A percentile compares a stretch with the other conserved stretches of the same genome.
Evolutionary conservation across 192 early-diverging fungal species (phyloP).

Genomic region (Chytriomyces hyalinus): DNA sequence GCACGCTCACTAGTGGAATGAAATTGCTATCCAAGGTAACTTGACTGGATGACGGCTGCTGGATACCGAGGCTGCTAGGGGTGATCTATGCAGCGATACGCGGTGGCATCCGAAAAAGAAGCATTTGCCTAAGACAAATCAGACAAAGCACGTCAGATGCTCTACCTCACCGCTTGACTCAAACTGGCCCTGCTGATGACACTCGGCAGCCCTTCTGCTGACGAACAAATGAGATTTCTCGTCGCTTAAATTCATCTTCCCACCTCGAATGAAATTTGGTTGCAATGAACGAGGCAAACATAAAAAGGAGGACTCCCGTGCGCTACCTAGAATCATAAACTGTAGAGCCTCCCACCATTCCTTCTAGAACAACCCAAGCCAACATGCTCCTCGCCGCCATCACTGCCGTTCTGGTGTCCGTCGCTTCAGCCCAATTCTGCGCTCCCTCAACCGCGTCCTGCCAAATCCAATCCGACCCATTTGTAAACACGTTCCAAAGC

Average conservation of each 20-base stretch:
- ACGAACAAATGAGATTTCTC: neutral
- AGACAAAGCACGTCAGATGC: too few species aligned
- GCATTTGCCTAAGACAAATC: too few species aligned
- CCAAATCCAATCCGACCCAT: slow-evolving; percentile 12
- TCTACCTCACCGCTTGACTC: neutral
- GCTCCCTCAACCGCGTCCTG: neutral
- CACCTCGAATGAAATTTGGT: neutral
- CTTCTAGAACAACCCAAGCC: neutral
- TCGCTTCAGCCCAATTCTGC: neutral
- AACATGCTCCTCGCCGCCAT: neutral
- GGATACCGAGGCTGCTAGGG: too few species aligned
- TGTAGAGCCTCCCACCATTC: neutral
- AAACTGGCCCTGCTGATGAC: neutral
- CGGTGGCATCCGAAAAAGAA: neutral
- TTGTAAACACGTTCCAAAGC: neutral
- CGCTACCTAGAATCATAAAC: neutral
- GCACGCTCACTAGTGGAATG: neutral
- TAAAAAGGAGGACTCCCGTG: neutral
- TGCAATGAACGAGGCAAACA: neutral
- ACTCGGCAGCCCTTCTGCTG: neutral
- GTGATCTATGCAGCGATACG: neutral
- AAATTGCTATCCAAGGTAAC: neutral
- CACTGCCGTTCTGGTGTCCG: neutral
- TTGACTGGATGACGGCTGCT: too few species aligned
- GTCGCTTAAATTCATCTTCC: neutral